These are phyloP conservation scores for Bipolaris bicolor DNA, from an alignment of 2,329 filamentous ascomycete species.

Conservation along the genomic window DNA sequence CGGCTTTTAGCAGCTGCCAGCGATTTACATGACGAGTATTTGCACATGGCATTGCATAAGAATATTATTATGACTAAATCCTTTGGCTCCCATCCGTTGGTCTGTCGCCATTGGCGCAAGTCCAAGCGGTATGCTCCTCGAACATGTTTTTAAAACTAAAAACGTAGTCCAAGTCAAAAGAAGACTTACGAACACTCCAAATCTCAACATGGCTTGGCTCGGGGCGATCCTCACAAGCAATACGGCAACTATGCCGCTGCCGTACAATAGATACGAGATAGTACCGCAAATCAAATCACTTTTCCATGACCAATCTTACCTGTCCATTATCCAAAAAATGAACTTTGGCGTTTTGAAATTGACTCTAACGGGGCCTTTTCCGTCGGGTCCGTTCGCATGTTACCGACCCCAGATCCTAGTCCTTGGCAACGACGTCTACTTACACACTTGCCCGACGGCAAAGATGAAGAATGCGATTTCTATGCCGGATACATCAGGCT, in stretches of 20 bases:
- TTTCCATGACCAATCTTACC: not conserved
- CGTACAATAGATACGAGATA: not conserved
- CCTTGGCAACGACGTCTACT: not conserved
- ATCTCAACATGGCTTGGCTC: not conserved
- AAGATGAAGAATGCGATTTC: not conserved
- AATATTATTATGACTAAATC: not conserved
- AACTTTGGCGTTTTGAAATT: no score
- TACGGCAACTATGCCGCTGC: not conserved
- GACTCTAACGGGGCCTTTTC: not conserved
- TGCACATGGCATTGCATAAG: not conserved
- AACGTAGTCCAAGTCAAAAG: not conserved
- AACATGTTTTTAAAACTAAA: not conserved
- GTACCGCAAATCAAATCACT: not conserved
- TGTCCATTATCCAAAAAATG: not conserved
- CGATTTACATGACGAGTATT: not conserved
- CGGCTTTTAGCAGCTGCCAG: not conserved
- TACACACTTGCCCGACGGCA: not conserved
- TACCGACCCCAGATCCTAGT: not conserved
- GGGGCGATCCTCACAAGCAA: not conserved
- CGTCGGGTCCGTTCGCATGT: not conserved
- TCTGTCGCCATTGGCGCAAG: not conserved
- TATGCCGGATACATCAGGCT: not conserved
- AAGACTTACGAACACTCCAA: not conserved
- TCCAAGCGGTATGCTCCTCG: not conserved
- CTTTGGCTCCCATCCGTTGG: no score